A percentile compares a stretch with the other conserved stretches of the same genome.
phyloP scores from a whole-genome alignment of 192 early-diverging fungal genomes.

The Pilaira anomala region DNA sequence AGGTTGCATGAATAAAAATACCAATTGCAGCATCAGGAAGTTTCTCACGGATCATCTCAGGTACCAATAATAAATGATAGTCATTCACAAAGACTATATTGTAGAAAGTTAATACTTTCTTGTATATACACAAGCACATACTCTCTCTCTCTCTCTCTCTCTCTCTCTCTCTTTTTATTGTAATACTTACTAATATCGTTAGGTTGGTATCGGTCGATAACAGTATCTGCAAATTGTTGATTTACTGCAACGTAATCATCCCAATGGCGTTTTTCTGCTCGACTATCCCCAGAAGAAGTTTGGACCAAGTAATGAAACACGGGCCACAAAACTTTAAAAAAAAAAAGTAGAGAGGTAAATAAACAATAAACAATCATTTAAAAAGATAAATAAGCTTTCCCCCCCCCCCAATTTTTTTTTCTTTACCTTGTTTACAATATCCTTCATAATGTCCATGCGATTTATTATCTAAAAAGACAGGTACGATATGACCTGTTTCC shows the following conservation, averaged over 20 bases:
- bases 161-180: neutral
- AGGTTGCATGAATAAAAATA: conserved; percentile 97
- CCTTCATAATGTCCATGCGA: conserved; percentile 93
- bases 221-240: conserved; percentile 72
- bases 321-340: conserved; percentile 94
- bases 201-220: conserved; percentile 65
- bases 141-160: too few species aligned
- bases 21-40: conserved; percentile 86
- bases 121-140: neutral
- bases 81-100: conserved; percentile 95
- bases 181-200: conserved; percentile 70
- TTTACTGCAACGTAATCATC: conserved; percentile 81
- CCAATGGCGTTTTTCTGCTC: conserved; percentile 68
- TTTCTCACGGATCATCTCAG: conserved; percentile 78
- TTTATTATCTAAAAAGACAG: conserved; percentile 80
- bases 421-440: conserved; percentile 90
- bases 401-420: too few species aligned
- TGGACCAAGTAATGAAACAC: conserved; percentile 93
- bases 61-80: conserved; percentile 93
- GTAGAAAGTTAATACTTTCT: neutral
- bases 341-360: conserved; percentile 3
- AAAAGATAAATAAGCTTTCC: neutral
- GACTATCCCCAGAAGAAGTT: conserved; percentile 66
- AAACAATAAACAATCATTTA: conserved; percentile 8
- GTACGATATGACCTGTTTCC: conserved; percentile 60